Conservation (phyloP, 1,284 basidiomycete genomes). For the Entoloma clypeatum region DNA sequence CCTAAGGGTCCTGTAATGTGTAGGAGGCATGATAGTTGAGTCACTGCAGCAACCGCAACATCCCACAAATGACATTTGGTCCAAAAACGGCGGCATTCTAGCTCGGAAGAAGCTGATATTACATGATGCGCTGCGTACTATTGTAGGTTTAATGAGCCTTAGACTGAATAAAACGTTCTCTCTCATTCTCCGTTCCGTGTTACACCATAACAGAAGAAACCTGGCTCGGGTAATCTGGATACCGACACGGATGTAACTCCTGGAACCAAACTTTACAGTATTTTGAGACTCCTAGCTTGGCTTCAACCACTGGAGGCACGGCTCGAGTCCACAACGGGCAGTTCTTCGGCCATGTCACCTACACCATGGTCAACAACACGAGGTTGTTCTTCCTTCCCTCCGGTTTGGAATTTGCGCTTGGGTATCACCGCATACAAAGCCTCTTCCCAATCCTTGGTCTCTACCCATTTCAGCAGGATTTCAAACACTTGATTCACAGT, state of each 20-base stretch:
- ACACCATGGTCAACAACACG: background rate
- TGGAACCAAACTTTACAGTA: too few species aligned
- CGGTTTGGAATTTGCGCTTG: slow-evolving; percentile 75
- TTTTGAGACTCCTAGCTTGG: background rate
- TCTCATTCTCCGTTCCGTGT: background rate
- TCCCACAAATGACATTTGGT: too few species aligned
- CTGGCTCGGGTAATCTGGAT: too few species aligned
- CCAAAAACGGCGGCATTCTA: too few species aligned
- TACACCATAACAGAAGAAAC: too few species aligned
- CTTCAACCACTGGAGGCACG: slow-evolving; percentile 1
- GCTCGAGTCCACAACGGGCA: background rate
- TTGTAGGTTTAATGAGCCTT: too few species aligned
- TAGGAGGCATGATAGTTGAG: too few species aligned
- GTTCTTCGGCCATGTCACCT: slow-evolving; percentile 13
- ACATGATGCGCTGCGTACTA: too few species aligned
- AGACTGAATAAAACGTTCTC: background rate
- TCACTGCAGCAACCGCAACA: too few species aligned
- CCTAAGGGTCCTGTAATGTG: too few species aligned
- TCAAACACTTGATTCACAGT: slow-evolving; percentile 98
- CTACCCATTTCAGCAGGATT: slow-evolving; percentile 89
- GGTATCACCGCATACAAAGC: slow-evolving; percentile 87
- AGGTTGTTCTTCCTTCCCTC: slow-evolving; percentile 22
- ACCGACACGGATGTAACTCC: too few species aligned
- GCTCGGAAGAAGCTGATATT: too few species aligned
- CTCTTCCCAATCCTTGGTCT: slow-evolving; percentile 76